Evolutionary conservation across 768 basidiomycete genomes (phyloP).

Genomic region (Podaxis rugospora): DNA sequence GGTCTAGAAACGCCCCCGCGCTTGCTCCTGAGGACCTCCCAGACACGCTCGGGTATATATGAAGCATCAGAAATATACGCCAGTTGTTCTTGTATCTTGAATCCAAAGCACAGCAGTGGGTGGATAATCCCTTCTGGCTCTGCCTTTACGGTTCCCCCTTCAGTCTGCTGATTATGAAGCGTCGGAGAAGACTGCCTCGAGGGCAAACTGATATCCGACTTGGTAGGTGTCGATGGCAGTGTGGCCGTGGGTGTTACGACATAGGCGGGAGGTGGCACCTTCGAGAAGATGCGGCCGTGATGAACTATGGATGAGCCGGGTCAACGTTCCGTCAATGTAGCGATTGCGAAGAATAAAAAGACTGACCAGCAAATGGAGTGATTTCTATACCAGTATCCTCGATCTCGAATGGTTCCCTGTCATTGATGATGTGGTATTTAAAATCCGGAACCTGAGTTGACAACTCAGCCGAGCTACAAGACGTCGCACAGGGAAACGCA

Average conservation of each 20-base stretch:
- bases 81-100: slow-evolving; percentile 61
- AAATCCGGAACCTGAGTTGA: slow-evolving; percentile 68
- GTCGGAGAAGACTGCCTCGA: slow-evolving; percentile 1
- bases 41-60: slow-evolving; percentile 69
- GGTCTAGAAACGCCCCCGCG: slow-evolving; percentile 16
- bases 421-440: slow-evolving; percentile 76
- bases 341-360: neutral
- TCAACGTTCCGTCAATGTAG: neutral
- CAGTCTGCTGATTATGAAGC: neutral
- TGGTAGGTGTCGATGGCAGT: slow-evolving; percentile 30
- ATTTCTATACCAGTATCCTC: slow-evolving; percentile 57
- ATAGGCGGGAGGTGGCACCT: slow-evolving; percentile 31
- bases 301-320: slow-evolving; percentile 44
- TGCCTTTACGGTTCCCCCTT: neutral
- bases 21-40: slow-evolving; percentile 40
- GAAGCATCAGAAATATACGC: slow-evolving; percentile 84
- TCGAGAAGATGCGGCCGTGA: slow-evolving; percentile 64
- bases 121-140: slow-evolving; percentile 25
- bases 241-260: slow-evolving; percentile 35
- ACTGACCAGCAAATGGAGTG: slow-evolving; percentile 62
- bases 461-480: neutral
- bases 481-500: slow-evolving; percentile 24
- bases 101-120: slow-evolving; percentile 69
- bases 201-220: slow-evolving; percentile 25
- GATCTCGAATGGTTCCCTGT: slow-evolving; percentile 64